Evolutionary conservation across 2,329 filamentous ascomycete genomes (phyloP), one percentile per base, ranked within the genome.

Genomic region (Mycosphaerelloides madeirae): DNA sequence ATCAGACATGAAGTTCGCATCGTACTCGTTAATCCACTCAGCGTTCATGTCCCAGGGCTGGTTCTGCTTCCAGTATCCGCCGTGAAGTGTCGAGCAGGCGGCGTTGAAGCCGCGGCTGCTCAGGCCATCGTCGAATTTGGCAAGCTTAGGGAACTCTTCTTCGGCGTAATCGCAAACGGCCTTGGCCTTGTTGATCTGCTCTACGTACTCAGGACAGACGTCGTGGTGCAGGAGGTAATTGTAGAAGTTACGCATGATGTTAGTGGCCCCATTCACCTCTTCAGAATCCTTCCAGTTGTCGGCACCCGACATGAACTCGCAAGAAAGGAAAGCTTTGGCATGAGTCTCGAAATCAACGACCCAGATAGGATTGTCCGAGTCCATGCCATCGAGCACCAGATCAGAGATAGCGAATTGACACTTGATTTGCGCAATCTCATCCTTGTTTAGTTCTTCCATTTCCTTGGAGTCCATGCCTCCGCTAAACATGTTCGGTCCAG

Each of bases 171-270:
- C 75, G 57, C 88, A 95, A 20, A 91, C 63, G 1, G 64, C 63
- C 6, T 84, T 71, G 0, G 90, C 88, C 0, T 74, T 70, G 13
- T 78, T 67, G 46, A 97, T 73, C 51, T 91, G 78, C 1, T 75
- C 70, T 0, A 67, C 72, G 60, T 90, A 85, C 63, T 97, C 93
- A 0, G 85, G 84, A 58, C 89, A 95, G 13, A 94, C 91, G 29
- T 85, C 78, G 60, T 97, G 90, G 48, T 85, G 79, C 8, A 90
- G 73, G 1, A 97, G 73, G 55, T 96, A 98, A 53, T 87, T 86
- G 52, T 95, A 79, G 61, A 97, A 97, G 61, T 93, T 95, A 48
- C 80, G 79, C 31, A 96, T 74, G 0, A 94, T 79, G 28, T 77
- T 75, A 15, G 83, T 79, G 3, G 80, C 81, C 6, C 75, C 65